These are phyloP conservation scores for Epichloe coenophiala DNA, from an alignment of 2,329 filamentous ascomycete species.

Conservation along the genomic window DNA sequence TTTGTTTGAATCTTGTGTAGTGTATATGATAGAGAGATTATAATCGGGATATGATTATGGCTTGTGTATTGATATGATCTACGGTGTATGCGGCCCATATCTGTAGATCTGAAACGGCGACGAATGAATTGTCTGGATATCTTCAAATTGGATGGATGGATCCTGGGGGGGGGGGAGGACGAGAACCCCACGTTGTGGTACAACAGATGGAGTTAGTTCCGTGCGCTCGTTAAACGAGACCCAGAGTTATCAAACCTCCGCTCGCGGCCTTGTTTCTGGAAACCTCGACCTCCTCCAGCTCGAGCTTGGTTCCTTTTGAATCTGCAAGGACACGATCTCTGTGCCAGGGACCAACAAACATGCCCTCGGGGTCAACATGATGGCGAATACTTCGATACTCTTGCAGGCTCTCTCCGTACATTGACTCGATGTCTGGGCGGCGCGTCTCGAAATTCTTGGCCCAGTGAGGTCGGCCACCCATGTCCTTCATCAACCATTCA, in stretches of 20 bases:
- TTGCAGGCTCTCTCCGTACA: slow-evolving; percentile 56
- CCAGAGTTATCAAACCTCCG: slow-evolving; percentile 15
- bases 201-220: too few species aligned
- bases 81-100: too few species aligned
- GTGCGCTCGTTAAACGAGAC: neutral
- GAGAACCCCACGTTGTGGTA: too few species aligned
- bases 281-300: slow-evolving; percentile 24
- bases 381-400: slow-evolving; percentile 57
- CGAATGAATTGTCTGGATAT: too few species aligned
- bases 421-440: slow-evolving; percentile 44
- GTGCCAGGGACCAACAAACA: slow-evolving; percentile 90
- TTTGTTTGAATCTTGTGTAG: neutral
- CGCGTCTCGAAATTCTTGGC: slow-evolving; percentile 73
- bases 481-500: slow-evolving; percentile 77
- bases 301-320: slow-evolving; percentile 14
- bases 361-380: slow-evolving; percentile 62
- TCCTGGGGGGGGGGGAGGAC: too few species aligned
- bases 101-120: too few species aligned
- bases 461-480: slow-evolving; percentile 78
- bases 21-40: neutral
- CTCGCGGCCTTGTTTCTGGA: slow-evolving; percentile 12
- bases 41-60: neutral
- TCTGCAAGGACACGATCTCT: slow-evolving; percentile 46
- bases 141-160: too few species aligned
- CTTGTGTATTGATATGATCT: neutral